Conservation (phyloP, 2,329 filamentous ascomycete genomes). For the Epichloe sylvatica region DNA sequence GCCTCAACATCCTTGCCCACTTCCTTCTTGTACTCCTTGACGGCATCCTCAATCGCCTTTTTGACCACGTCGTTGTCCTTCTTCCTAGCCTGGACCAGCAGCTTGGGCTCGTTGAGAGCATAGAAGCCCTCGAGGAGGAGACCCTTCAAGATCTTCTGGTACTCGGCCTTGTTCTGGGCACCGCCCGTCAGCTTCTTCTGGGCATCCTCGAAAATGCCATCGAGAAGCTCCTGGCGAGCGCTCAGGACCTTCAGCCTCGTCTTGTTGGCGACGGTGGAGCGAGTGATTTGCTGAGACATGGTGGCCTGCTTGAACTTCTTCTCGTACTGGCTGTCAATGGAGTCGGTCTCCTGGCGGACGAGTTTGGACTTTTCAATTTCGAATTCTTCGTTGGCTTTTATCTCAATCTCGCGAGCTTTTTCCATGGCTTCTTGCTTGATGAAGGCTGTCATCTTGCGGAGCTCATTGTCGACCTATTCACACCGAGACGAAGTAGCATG, state of each 20-base stretch:
- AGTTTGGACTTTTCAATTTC: slow-evolving; percentile 98
- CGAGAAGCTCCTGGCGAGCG: slow-evolving; percentile 79
- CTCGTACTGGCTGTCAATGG: slow-evolving; percentile 86
- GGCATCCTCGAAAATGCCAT: slow-evolving; percentile 75
- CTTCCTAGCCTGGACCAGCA: slow-evolving; percentile 64
- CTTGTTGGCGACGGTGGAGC: slow-evolving; percentile 92
- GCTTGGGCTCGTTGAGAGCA: slow-evolving; percentile 66
- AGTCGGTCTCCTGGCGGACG: slow-evolving; percentile 82
- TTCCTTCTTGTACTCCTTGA: slow-evolving; percentile 72
- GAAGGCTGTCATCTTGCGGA: slow-evolving; percentile 99
- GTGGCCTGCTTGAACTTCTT: slow-evolving; percentile 98
- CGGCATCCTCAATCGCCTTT: slow-evolving; percentile 64
- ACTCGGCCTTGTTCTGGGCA: slow-evolving; percentile 57
- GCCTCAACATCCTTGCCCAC: slow-evolving; percentile 55
- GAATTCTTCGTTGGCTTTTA: slow-evolving; percentile 98
- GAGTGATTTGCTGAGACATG: slow-evolving; percentile 98
- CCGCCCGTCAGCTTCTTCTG: slow-evolving; percentile 53
- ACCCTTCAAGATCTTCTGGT: slow-evolving; percentile 62
- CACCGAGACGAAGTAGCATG: background rate
- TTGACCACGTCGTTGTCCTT: slow-evolving; percentile 62
- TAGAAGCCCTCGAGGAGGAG: slow-evolving; percentile 84
- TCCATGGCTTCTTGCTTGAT: slow-evolving; percentile 97
- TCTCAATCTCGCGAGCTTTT: slow-evolving; percentile 91
- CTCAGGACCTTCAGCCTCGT: slow-evolving; percentile 77
- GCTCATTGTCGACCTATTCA: slow-evolving; percentile 79